These are phyloP conservation scores for Cryptococcus neoformans DNA, from an alignment of 1,284 basidiomycete species.

Conservation along the genomic window DNA sequence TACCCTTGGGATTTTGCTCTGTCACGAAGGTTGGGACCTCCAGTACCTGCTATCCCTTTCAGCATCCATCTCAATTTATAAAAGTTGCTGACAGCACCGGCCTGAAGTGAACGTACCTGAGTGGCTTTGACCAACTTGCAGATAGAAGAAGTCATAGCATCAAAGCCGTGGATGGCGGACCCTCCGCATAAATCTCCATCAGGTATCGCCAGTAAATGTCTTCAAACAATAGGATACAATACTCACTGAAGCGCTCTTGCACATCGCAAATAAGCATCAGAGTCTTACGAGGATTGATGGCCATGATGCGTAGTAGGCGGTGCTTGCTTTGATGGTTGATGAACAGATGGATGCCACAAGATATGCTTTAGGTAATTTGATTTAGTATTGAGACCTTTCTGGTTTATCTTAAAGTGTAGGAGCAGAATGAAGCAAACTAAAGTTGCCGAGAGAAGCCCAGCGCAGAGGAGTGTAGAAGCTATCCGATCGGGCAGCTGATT, in stretches of 20 bases:
- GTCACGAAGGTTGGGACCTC: constrained; percentile 64
- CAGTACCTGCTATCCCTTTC: neutral
- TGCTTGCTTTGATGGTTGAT: too few species aligned
- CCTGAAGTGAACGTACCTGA: constrained; percentile 53
- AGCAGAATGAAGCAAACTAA: too few species aligned
- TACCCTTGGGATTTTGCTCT: constrained; percentile 79
- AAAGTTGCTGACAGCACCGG: too few species aligned
- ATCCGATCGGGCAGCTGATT: too few species aligned
- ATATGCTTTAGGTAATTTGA: too few species aligned
- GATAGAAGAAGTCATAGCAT: constrained; percentile 63
- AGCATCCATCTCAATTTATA: neutral
- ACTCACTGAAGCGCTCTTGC: constrained; percentile 69
- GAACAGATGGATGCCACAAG: too few species aligned
- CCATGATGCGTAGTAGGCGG: neutral
- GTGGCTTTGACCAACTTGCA: constrained; percentile 75
- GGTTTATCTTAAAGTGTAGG: too few species aligned
- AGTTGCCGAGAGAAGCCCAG: too few species aligned
- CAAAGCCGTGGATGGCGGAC: constrained; percentile 61
- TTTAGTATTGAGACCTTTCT: too few species aligned
- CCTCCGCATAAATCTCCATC: constrained; percentile 12
- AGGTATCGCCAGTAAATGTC: neutral
- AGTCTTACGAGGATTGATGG: constrained; percentile 43
- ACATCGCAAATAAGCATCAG: constrained; percentile 77
- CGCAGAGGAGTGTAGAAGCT: too few species aligned
- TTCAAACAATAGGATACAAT: neutral